Base-by-base conservation (phyloP, 2,329 filamentous ascomycete species). In the Aurifilum marmelostoma region DNA sequence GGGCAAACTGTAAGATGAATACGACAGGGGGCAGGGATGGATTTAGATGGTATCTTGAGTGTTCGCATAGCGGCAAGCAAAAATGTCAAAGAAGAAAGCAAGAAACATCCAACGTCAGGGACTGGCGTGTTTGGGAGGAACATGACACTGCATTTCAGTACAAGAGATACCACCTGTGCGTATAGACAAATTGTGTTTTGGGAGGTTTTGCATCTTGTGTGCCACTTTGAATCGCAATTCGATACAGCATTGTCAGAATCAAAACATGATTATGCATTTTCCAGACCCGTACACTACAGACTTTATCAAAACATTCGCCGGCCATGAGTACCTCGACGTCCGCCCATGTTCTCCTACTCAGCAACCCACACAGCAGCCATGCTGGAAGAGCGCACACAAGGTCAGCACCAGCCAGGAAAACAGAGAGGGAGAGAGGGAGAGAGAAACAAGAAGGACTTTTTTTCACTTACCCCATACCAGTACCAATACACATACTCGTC, bases 321-420 rank as follows among this genome's bases (percentile, higher is more conserved):
- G 12, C 14, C 52, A 29, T 27, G 34, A 14, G 3, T 54, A 12
- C 34, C 32, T n/a, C 21, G 14, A 6, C 18, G 11, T 39, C 8
- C 21, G n/a, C 21, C 29, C 8, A 14, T 16, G 9, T n/a, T 43
- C 43, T 16, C 50, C 34, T 93, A 97, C 85, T 97, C 94, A 3
- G 93, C 92, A 73, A 97, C 94, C 94, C 94, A 97, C 70, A 97
- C 91, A 71, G 94, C 93, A 68, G 94, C 94, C 93, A 97, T 97
- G 65, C 68, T 69, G n/a, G 9, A 50, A 43, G 34, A n/a, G 21
- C 43, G 21, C 43, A n/a, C 43, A 11, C 43, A n/a, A 3, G 11
- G 61, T 58, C 63, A 67, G 58, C 32, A 43, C 52, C 14, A 9
- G 21, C n/a, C 4, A 0, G 12, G 34, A 43, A 39, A 14, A 4